Evolutionary conservation across 352 stramenopile species (phyloP).

Genomic region (Globisporangium ultimum): DNA sequence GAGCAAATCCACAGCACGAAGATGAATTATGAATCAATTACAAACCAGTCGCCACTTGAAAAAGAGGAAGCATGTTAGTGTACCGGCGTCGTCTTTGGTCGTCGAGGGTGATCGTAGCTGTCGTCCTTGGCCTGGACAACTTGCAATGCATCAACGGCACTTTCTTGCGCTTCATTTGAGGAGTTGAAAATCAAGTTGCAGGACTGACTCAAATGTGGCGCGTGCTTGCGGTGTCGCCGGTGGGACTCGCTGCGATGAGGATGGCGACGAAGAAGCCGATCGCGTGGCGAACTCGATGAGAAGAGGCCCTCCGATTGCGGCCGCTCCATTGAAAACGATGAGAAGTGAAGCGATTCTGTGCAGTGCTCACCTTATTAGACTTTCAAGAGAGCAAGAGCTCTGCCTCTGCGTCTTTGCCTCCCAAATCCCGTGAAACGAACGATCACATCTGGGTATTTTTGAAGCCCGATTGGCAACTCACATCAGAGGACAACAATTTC

Average conservation of each 20-base stretch:
- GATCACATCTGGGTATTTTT: too few relatives aligned
- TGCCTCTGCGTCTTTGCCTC: too few relatives aligned
- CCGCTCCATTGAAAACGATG: constrained; percentile 6
- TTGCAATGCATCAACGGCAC: too few relatives aligned
- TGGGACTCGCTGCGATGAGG: not conserved
- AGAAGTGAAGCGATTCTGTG: too few relatives aligned
- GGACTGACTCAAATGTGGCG: constrained; percentile 12
- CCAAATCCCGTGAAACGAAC: too few relatives aligned
- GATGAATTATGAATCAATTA: not conserved
- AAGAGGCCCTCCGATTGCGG: constrained; percentile 6
- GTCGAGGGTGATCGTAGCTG: constrained; percentile 12
- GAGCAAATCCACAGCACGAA: not conserved
- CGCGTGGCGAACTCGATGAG: not conserved
- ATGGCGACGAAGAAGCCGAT: not conserved
- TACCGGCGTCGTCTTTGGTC: constrained; percentile 40
- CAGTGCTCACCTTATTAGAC: too few relatives aligned
- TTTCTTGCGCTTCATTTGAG: not conserved
- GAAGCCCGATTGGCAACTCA: too few relatives aligned
- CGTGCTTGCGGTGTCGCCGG: constrained; percentile 1
- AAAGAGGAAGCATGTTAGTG: not conserved
- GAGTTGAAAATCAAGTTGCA: constrained; percentile 12
- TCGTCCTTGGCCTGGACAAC: not conserved
- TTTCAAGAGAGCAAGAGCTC: too few relatives aligned
- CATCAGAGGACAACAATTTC: too few relatives aligned
- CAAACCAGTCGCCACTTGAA: not conserved